phyloP scores from a whole-genome alignment of 371 early-diverging fungal species.

The Apophysomyces ossiformis region DNA sequence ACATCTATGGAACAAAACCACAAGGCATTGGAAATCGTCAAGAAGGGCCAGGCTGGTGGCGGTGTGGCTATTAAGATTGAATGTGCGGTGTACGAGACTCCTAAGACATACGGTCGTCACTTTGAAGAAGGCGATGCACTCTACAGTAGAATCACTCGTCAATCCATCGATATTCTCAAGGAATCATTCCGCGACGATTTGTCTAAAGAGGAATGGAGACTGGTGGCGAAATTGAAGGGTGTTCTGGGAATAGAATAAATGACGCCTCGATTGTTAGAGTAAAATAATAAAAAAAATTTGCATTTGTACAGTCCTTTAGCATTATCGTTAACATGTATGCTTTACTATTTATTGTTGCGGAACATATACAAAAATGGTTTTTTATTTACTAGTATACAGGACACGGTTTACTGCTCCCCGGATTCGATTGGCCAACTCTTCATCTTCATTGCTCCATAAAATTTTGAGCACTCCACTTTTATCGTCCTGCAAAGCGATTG shows the following conservation, averaged over 20 bases:
- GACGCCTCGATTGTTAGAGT: neutral
- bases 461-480: slow-evolving; percentile 18
- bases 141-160: slow-evolving; percentile 85
- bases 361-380: too few species aligned
- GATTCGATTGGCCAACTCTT: slow-evolving; percentile 30
- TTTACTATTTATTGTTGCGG: too few species aligned
- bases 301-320: slow-evolving; percentile 6
- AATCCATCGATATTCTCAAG: slow-evolving; percentile 97
- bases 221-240: slow-evolving; percentile 85
- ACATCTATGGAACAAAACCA: slow-evolving; percentile 97
- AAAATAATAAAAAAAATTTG: neutral
- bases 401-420: slow-evolving; percentile 1
- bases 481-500: slow-evolving; percentile 15
- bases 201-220: slow-evolving; percentile 92
- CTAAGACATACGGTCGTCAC: slow-evolving; percentile 96
- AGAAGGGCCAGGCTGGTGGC: slow-evolving; percentile 84
- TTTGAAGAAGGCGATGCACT: slow-evolving; percentile 90
- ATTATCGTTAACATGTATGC: too few species aligned
- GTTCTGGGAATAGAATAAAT: slow-evolving; percentile 53
- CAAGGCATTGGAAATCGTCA: slow-evolving; percentile 84
- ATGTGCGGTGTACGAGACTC: slow-evolving; percentile 80
- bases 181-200: slow-evolving; percentile 96
- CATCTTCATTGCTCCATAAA: slow-evolving; percentile 32
- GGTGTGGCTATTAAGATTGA: slow-evolving; percentile 99
- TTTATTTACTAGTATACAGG: neutral